A percentile compares a stretch with the other conserved stretches of the same genome.
phyloP scores from a whole-genome alignment of 2,329 filamentous ascomycete species.

The Penicillium vulpinum region DNA sequence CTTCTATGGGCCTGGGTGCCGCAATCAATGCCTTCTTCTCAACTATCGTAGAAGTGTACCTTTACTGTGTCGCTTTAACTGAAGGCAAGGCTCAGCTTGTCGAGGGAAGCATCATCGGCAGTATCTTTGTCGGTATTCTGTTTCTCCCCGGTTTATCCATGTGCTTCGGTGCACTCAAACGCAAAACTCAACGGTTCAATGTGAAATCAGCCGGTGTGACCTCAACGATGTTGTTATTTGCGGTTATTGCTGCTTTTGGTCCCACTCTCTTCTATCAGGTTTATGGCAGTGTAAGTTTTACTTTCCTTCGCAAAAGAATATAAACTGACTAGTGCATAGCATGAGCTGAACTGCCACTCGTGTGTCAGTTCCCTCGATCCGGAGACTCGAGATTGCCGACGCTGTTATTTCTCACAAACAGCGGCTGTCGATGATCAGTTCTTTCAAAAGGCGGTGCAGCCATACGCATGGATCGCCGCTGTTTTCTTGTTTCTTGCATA shows the following conservation, averaged over 20 bases:
- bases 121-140: conserved; percentile 94
- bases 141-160: conserved; percentile 94
- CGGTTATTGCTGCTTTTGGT: conserved; percentile 90
- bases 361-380: conserved; percentile 57
- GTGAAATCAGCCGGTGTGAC: conserved; percentile 94
- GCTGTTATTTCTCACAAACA: conserved; percentile 89
- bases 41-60: conserved; percentile 93
- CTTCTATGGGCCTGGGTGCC: conserved; percentile 95
- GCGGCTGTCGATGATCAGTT: conserved; percentile 84
- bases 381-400: conserved; percentile 68
- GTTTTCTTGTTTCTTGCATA: conserved; percentile 87
- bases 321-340: conserved; percentile 53
- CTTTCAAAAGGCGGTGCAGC: conserved; percentile 84
- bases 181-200: conserved; percentile 98
- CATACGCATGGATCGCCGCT: conserved; percentile 89
- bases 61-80: conserved; percentile 90
- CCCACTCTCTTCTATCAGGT: conserved; percentile 98
- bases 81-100: conserved; percentile 92
- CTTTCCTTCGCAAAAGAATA: background rate
- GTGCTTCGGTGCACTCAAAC: conserved; percentile 97
- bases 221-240: conserved; percentile 96
- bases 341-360: conserved; percentile 81
- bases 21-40: conserved; percentile 99
- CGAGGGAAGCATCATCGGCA: conserved; percentile 95
- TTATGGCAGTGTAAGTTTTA: conserved; percentile 73